Evolutionary conservation across 768 basidiomycete species (phyloP), one percentile per base, ranked within the genome.

Genomic region (Mycena galopus): DNA sequence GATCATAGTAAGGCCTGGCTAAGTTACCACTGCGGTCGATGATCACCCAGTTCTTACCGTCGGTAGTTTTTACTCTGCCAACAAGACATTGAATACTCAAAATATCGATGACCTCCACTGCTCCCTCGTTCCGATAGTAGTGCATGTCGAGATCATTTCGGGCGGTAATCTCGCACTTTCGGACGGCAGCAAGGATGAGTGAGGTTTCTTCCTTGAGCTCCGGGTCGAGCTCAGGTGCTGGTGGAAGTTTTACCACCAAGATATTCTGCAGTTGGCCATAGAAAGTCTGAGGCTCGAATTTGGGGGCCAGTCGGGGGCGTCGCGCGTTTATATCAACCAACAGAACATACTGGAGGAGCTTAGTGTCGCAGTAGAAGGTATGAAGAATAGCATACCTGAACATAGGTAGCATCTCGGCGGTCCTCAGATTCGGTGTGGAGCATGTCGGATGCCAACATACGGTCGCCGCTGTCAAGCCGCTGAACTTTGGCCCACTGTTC

Each of bases 1-100:
- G n/a, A n/a, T n/a, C n/a, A n/a, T n/a, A n/a, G n/a, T n/a, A n/a
- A n/a, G n/a, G n/a, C n/a, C n/a, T n/a, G n/a, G 55, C 55, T 2
- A 56, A 16, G 30, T 8, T 39, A 16, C 77, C 76, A 23, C 78
- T 81, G 7, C 79, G 72, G 53, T 81, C 80, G 27, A 81, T 76
- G 6, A 80, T 66, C 0, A 69, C 77, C 67, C 67, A 77, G 12
- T 69, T 50, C 5, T 74, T 62, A 53, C n/a, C 10, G 21, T 39
- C 56, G n/a, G 47, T 59, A 17, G 76, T 75, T 1, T 55, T 57
- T 4, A 81, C 25, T 0, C 79, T 59, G 0, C 80, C 79, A 19
- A 81, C 76, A 0, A 81, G 51, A 33, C 79, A 79, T 33, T 79
- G 73, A 1, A 81, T 37, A 12, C 71, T 66, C 2, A 66, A 50